Conservation (phyloP, 73 alveolate genomes). For the Paramecium sonneborni region DNA sequence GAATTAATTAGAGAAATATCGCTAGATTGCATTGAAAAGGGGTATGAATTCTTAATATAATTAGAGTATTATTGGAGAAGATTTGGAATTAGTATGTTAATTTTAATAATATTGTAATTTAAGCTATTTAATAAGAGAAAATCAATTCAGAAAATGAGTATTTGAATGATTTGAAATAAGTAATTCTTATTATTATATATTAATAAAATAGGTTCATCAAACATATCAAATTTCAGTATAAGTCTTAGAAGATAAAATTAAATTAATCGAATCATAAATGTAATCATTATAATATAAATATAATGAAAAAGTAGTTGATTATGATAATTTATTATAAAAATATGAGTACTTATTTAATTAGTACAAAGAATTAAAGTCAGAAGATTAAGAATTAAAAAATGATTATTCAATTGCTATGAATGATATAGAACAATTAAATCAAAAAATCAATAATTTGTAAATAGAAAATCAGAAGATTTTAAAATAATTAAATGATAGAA, state of each 20-base stretch:
- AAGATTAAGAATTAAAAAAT: not conserved
- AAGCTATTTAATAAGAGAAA: not conserved
- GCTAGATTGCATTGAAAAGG: conserved; percentile 21
- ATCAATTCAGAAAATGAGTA: not conserved
- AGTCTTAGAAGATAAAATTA: not conserved
- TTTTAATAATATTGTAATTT: not conserved
- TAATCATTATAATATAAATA: not conserved
- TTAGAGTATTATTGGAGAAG: conserved; percentile 49
- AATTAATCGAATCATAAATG: not conserved
- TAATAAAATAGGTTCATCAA: not conserved
- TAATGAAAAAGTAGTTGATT: not conserved
- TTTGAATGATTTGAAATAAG: conserved; percentile 12
- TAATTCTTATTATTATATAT: not conserved
- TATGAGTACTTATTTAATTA: not conserved
- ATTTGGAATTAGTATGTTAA: conserved; percentile 22
- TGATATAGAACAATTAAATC: not conserved
- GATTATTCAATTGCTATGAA: not conserved
- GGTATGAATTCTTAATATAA: not conserved
- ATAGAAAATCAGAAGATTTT: not conserved
- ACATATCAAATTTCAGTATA: conserved; percentile 1
- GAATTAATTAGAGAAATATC: conserved; percentile 41
- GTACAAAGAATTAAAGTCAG: not conserved
- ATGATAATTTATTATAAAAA: not conserved
- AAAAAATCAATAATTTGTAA: not conserved
- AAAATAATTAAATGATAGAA: not conserved